Base-by-base conservation (phyloP, 2,329 filamentous ascomycete genomes). In the Rutstroemia sydowiana region DNA sequence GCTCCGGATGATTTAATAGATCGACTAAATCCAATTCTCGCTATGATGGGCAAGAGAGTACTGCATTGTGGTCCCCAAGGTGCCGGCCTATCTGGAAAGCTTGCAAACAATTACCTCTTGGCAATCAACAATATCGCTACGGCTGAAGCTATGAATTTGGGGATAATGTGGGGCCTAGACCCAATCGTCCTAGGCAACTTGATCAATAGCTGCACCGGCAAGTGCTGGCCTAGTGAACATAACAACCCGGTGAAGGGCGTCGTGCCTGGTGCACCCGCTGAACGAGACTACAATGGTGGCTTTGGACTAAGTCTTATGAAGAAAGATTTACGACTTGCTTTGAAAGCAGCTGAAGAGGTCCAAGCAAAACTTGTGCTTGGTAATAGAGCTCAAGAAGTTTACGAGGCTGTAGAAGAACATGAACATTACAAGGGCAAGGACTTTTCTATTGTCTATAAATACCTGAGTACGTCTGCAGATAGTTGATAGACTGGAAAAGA, bases 31-130 rank as follows among this genome's bases (percentile, higher is more conserved):
- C 76, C 82, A 0, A 75, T 90, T 1, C 75, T 98, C 5, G 74
- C 84, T 20, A 75, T 82, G 55, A 96, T 98, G 90, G 93, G 93
- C 49, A 84, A 84, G 65, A 85, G 85, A 54, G 85, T 95, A 4
- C 76, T 95, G 55, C 90, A 95, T 67, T 86, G 95, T 62, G 93
- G 93, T 3, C 75, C 75, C 0, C 90, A 95, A 59, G 91, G 90
- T 10, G 81, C 88, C 2, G 93, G 93, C 0, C 77, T 98, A 1
- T 87, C 89, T 10, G 93, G 87, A 36, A 98, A 98, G 72, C 77
- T 98, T 30, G 91, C 92, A 48, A 98, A 98, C 73, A 98, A 98
- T 70, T 98, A 98, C 68, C 80, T 97, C 26, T 76, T 98, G 3
- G 92, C 91, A 3, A 82, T 97, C 61, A 95, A 90, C 74, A 98